Percentiles rank a stretch among this genome's conserved stretches.
These are phyloP conservation scores for Dioscorea alata DNA, from an alignment of 106 monocot species.

Conservation along the genomic window DNA sequence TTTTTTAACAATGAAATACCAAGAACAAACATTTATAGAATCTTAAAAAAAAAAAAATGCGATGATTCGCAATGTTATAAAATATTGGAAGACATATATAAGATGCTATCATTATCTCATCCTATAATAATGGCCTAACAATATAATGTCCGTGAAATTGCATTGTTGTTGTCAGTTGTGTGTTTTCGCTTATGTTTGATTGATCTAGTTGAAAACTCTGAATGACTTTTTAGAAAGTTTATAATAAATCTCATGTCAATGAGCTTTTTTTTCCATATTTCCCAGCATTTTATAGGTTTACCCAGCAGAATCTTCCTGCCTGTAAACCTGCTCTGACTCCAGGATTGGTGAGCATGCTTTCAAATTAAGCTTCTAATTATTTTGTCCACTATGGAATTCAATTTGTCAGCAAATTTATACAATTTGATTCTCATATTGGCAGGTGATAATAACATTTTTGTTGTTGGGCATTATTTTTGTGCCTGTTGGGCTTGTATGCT, in stretches of 20 bases:
- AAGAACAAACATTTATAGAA: too few relatives aligned
- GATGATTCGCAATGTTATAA: too few relatives aligned
- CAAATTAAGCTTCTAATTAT: background rate
- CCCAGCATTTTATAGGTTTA: constrained; percentile 71
- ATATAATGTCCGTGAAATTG: too few relatives aligned
- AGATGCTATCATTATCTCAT: too few relatives aligned
- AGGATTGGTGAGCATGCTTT: constrained; percentile 45
- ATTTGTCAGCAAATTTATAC: too few relatives aligned
- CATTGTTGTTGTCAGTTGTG: background rate
- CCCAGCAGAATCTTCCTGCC: constrained; percentile 79
- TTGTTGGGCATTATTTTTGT: constrained; percentile 55
- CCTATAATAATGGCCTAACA: too few relatives aligned
- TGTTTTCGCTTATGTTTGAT: background rate
- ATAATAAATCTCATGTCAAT: background rate
- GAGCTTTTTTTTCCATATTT: constrained; percentile 8
- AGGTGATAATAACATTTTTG: constrained; percentile 82
- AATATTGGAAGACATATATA: too few relatives aligned
- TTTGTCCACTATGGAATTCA: background rate
- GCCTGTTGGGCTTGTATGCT: constrained; percentile 62
- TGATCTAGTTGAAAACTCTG: background rate
- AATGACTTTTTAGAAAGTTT: too few relatives aligned
- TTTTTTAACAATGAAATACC: too few relatives aligned
- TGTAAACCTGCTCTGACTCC: constrained; percentile 78
- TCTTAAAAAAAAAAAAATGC: too few relatives aligned
- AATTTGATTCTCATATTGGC: constrained; percentile 1